phyloP scores from a whole-genome alignment of 768 basidiomycete genomes.

The Termitomyces sp. region DNA sequence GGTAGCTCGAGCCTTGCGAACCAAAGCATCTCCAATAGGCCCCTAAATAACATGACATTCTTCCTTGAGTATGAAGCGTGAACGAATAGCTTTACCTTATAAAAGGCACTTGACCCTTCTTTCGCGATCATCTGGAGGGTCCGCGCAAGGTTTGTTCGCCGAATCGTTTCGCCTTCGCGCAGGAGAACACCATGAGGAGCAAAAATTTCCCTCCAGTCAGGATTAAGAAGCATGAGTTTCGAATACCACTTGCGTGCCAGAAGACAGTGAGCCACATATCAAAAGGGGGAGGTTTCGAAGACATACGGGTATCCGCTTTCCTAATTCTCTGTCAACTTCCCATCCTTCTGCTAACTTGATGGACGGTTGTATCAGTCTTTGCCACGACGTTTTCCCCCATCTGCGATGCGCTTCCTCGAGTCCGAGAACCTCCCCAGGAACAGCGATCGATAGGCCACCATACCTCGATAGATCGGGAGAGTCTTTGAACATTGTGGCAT shows the following conservation, averaged over 20 bases:
- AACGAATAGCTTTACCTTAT: conserved; percentile 50
- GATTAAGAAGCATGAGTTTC: conserved; percentile 57
- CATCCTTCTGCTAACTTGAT: conserved; percentile 75
- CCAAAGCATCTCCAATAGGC: conserved; percentile 73
- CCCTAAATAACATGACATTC: conserved; percentile 42
- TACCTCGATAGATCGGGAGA: conserved; percentile 49
- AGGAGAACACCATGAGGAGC: conserved; percentile 72
- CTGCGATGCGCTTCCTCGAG: conserved; percentile 77
- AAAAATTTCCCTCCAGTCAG: conserved; percentile 83
- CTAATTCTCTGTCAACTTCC: conserved; percentile 76
- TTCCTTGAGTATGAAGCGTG: conserved; percentile 8
- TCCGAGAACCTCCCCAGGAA: conserved; percentile 89
- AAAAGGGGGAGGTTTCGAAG: background rate
- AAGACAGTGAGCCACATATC: background rate
- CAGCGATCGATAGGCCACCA: conserved; percentile 85
- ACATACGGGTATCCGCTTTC: conserved; percentile 64
- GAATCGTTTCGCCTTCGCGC: conserved; percentile 71
- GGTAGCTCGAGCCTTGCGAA: conserved; percentile 63
- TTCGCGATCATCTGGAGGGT: conserved; percentile 74
- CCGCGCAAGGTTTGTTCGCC: conserved; percentile 68
- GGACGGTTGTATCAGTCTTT: conserved; percentile 69
- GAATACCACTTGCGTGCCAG: conserved; percentile 33
- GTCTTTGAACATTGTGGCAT: conserved; percentile 68
- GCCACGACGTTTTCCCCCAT: conserved; percentile 85
- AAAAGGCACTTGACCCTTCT: conserved; percentile 80